Percentiles rank a stretch among this genome's conserved stretches.
These are phyloP conservation scores for Lagerstroemia speciosa DNA, from an alignment of 345 rosid genomes.

Conservation along the genomic window DNA sequence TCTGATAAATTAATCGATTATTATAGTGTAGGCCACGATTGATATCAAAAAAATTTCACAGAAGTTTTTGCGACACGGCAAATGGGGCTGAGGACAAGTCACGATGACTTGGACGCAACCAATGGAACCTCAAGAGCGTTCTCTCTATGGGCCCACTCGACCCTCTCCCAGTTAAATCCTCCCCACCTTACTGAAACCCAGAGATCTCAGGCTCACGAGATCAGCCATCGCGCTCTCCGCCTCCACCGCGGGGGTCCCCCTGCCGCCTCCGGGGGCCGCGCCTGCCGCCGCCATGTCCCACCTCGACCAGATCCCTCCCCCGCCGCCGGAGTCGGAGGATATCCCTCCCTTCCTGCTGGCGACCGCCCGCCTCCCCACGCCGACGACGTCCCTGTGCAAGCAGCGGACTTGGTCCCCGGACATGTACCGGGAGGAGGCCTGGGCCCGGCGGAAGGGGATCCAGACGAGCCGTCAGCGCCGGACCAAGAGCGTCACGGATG, in stretches of 20 bases:
- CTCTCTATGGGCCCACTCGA: not conserved
- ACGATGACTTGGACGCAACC: not conserved
- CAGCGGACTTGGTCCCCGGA: slow-evolving; percentile 94
- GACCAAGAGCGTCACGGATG: slow-evolving; percentile 82
- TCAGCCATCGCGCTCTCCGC: not conserved
- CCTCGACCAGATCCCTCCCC: slow-evolving; percentile 4
- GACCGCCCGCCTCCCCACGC: not conserved
- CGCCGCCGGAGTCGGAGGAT: not conserved
- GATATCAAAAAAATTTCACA: too few relatives aligned
- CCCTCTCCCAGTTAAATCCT: not conserved
- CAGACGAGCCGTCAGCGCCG: slow-evolving; percentile 27
- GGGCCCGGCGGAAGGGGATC: slow-evolving; percentile 63
- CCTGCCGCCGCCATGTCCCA: slow-evolving; percentile 14
- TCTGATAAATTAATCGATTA: too few relatives aligned
- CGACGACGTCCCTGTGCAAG: slow-evolving; percentile 41
- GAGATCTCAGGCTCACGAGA: not conserved
- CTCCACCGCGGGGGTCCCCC: slow-evolving; percentile 24
- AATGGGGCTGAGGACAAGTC: not conserved
- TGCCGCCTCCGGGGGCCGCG: slow-evolving; percentile 33
- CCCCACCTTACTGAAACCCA: not conserved
- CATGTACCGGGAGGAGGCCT: slow-evolving; percentile 68
- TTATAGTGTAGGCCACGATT: too few relatives aligned
- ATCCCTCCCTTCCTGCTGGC: not conserved
- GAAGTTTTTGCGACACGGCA: too few relatives aligned
- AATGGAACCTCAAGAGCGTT: not conserved